Evolutionary conservation across 129 eudicot genomes (phyloP).

Genomic region (sunflower (Helianthus annuus)): HanXRQr2.0-SUNRISE NC_035433.2:132128557-132129056

Average conservation of each 20-base stretch:
- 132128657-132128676: background rate
- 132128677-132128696: background rate
- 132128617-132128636: background rate
- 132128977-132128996: background rate
- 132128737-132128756: background rate
- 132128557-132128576: background rate
- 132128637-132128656: background rate
- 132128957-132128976: background rate
- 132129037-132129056: too few species aligned
- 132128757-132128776: background rate
- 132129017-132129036: background rate
- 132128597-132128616: background rate
- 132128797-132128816: background rate
- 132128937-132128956: background rate
- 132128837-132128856: background rate
- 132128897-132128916: too few species aligned
- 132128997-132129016: slow-evolving; percentile 1
- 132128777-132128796: background rate
- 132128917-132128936: too few species aligned
- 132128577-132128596: background rate
- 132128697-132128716: background rate
- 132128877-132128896: background rate
- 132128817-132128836: background rate
- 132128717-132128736: background rate
- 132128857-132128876: background rate